A percentile compares a stretch with the other conserved stretches of the same genome.
Conservation (phyloP, 2,329 filamentous ascomycete genomes). For the Aspergillus sp. region DNA sequence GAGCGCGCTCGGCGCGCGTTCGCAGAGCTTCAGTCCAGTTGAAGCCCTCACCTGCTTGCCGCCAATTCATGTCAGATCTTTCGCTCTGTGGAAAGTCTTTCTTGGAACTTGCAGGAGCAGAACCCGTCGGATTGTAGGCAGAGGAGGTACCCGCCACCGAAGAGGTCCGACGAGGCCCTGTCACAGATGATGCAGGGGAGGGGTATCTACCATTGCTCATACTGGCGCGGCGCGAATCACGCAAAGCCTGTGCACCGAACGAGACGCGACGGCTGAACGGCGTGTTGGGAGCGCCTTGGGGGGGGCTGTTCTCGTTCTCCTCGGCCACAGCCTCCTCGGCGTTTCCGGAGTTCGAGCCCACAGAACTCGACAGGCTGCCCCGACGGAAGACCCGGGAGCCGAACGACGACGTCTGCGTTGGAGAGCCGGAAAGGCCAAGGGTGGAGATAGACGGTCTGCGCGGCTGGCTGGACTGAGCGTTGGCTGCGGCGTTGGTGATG, state of each 20-base stretch:
- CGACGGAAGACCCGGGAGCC: conserved; percentile 48
- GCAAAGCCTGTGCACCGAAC: conserved; percentile 73
- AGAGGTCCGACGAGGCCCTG: conserved; percentile 16
- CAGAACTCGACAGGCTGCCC: conserved; percentile 59
- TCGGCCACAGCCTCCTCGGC: conserved; percentile 45
- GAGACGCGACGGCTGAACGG: conserved; percentile 73
- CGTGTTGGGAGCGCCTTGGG: conserved; percentile 55
- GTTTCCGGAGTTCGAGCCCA: conserved; percentile 34
- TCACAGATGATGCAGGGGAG: conserved; percentile 25
- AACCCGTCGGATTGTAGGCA: conserved; percentile 11
- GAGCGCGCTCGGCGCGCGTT: conserved; percentile 74
- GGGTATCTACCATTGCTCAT: conserved; percentile 52
- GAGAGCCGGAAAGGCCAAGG: conserved; percentile 63
- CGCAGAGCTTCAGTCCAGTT: conserved; percentile 96
- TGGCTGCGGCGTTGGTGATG: conserved; percentile 43
- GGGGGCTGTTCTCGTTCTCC: conserved; percentile 55
- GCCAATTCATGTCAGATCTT: conserved; percentile 36
- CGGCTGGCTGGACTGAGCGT: conserved; percentile 42
- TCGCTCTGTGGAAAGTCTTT: conserved; percentile 26
- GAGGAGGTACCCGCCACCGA: conserved; percentile 15
- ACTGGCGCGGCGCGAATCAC: conserved; percentile 59
- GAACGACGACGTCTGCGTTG: conserved; percentile 45
- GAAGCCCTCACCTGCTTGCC: conserved; percentile 72
- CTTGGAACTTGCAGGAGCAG: conserved; percentile 29
- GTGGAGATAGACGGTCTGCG: conserved; percentile 67